Base-by-base conservation (phyloP, 768 basidiomycete genomes). In the Favolaschia claudopus region DNA sequence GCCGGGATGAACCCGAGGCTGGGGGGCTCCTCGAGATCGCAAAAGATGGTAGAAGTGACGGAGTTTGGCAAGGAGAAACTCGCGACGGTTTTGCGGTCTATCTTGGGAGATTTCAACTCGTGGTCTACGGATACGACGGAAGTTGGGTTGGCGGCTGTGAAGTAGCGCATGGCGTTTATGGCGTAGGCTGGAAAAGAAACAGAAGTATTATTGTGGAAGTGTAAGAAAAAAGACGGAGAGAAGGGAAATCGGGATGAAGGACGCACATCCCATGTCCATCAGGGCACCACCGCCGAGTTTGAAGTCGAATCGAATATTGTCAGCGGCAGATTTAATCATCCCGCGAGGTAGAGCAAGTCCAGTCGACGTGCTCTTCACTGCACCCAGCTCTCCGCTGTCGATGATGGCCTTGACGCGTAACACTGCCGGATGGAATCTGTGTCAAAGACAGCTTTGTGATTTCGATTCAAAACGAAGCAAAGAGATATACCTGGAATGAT, bases 361-460 rank as follows among this genome's bases (percentile, higher is more conserved):
- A 1, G 74, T 77, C 1, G 74, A 63, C 1, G 85, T 69, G 53
- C 74, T 76, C 63, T 77, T 79, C 19, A 87, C 62, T 2, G 67
- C 58, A 2, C 87, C 87, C 6, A 88, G 72, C 61, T 85, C 85
- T 4, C 81, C 79, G 54, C 79, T 81, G 13, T 82, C 75, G 1
- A 88, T 43, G 36, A 89, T 84, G 20, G 74, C 79, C 51, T 82
- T 82, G 55, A 82, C 77, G 12, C 82, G 76, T 36, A 82, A 83
- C 17, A 80, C 69, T 0, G 85, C 83, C 17, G 88, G 88, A 60
- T 89, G 88, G 70, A 88, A 89, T 17, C 86, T n/a, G n/a, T 86
- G 39, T 15, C n/a, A n/a, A n/a, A n/a, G n/a, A n/a, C n/a, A n/a
- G 38, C 40, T 13, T 14, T 22, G 27, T 32, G 24, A 53, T 15